Base-by-base conservation (phyloP, 2,329 filamentous ascomycete genomes). In the Decorospora gaudefroyi region DNA sequence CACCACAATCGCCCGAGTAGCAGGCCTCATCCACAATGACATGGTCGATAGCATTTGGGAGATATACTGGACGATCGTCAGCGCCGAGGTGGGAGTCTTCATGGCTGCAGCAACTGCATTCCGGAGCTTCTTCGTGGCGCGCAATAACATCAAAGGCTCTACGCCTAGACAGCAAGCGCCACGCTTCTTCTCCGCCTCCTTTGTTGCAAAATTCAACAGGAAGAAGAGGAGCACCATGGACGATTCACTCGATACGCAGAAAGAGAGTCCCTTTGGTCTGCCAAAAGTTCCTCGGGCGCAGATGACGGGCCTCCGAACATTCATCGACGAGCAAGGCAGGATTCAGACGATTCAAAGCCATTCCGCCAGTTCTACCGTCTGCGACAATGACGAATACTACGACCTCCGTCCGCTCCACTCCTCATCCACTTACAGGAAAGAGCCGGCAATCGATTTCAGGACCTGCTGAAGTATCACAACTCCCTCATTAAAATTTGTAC, bases 11-110 rank as follows among this genome's bases (percentile, higher is more conserved):
- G 35, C 32, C 2, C 36, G 36, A 2, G 18, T 40, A 3, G 21
- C 28, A 3, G 42, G 42, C 6, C n/a, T 42, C n/a, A 16, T 29
- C 11, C 10, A 34, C 12, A 10, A 46, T 9, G 42, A 28, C 15
- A 18, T 35, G 28, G 25, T 46, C 12, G 42, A 46, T 13, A 34
- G 9, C 19, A 46, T 42, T 7, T 46, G 42, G 42, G 36, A 46
- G 25, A 18, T 29, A 8, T 46, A 41, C 29, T 46, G 42, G 42
- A 8, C 26, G 6, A 5, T 41, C 1, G 10, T 46, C 6, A 22
- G 19, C 16, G 42, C 4, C 6, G 29, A 41, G 25, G 37, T 46
- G 7, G 42, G 27, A 3, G 15, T 42, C 7, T 29, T 46, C 29
- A 41, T 46, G 18, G 37, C 36, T 3, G 28, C 42, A 8, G 42